Conservation (phyloP, 2,329 filamentous ascomycete species). For the Microcera coccophila region DNA sequence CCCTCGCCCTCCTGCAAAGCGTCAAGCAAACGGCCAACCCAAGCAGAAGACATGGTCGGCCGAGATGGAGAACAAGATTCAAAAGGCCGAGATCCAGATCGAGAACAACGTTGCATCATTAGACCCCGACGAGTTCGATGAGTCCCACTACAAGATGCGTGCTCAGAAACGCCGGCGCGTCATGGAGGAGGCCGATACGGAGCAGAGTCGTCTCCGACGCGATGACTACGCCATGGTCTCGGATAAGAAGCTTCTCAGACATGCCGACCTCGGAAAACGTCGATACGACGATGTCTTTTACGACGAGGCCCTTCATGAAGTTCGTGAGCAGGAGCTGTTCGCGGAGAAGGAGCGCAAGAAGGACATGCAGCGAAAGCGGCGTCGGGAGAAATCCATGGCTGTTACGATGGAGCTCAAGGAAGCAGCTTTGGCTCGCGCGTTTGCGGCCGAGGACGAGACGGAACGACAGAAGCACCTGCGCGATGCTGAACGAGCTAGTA, state of each 20-base stretch:
- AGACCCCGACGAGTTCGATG: constrained; percentile 41
- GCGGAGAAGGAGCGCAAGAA: constrained; percentile 99
- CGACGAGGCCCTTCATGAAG: constrained; percentile 76
- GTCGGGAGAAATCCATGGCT: constrained; percentile 92
- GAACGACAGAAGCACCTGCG: constrained; percentile 77
- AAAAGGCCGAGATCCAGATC: constrained; percentile 38
- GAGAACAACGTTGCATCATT: constrained; percentile 46
- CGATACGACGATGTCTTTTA: constrained; percentile 76
- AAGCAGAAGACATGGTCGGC: constrained; percentile 63
- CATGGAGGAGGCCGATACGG: constrained; percentile 58
- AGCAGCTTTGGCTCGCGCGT: constrained; percentile 71
- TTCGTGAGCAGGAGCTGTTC: constrained; percentile 82
- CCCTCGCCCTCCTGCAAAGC: constrained; percentile 51
- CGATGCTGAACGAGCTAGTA: constrained; percentile 84
- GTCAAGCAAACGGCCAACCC: constrained; percentile 56
- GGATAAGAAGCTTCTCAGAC: constrained; percentile 61
- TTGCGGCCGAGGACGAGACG: constrained; percentile 73
- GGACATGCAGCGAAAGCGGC: constrained; percentile 96
- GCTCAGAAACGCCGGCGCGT: constrained; percentile 65
- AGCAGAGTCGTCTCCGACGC: constrained; percentile 60
- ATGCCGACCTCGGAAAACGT: constrained; percentile 67
- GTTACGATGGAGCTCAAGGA: constrained; percentile 90
- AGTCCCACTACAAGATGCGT: constrained; percentile 51
- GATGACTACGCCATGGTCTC: constrained; percentile 56
- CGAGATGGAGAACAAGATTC: constrained; percentile 43